Conservation (phyloP, 352 stramenopile species). For the Phytopythium aichiense region DNA sequence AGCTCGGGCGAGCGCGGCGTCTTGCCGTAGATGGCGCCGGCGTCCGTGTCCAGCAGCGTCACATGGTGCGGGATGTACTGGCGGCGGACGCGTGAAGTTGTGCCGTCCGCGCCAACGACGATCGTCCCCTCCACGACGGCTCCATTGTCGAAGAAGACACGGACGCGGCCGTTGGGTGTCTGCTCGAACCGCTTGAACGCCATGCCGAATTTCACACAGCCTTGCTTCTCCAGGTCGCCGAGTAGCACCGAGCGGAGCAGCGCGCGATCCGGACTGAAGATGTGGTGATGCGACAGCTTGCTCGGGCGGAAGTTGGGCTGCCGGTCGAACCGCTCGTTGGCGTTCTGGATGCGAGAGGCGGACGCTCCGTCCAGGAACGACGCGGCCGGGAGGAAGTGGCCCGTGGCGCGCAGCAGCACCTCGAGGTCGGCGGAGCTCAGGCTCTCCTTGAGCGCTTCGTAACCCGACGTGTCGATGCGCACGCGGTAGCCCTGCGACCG, state of each 20-base stretch:
- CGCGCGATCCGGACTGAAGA: constrained; percentile 45
- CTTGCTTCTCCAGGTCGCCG: constrained; percentile 40
- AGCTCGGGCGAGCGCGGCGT: constrained; percentile 46
- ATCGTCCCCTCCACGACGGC: constrained; percentile 36
- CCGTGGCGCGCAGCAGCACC: constrained; percentile 47
- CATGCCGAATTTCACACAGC: constrained; percentile 49
- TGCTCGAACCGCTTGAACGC: constrained; percentile 46
- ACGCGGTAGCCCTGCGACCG: constrained; percentile 57
- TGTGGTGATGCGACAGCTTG: constrained; percentile 24
- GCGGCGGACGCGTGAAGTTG: constrained; percentile 48
- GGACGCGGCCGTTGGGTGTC: constrained; percentile 39
- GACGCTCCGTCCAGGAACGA: constrained; percentile 46
- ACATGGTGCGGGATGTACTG: constrained; percentile 46
- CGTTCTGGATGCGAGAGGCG: constrained; percentile 3
- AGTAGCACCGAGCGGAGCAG: constrained; percentile 43
- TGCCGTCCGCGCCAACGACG: constrained; percentile 52
- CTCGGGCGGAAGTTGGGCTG: constrained; percentile 4
- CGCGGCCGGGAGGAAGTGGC: constrained; percentile 47
- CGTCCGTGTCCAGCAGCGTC: constrained; percentile 56
- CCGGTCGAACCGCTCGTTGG: constrained; percentile 15
- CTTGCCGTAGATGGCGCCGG: constrained; percentile 66
- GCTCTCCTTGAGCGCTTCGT: constrained; percentile 49
- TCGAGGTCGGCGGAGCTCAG: constrained; percentile 46
- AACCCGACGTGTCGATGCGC: constrained; percentile 54
- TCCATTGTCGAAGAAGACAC: constrained; percentile 54